Conservation (phyloP, 805 yeast genomes). For the Candida sphagnicola region DNA sequence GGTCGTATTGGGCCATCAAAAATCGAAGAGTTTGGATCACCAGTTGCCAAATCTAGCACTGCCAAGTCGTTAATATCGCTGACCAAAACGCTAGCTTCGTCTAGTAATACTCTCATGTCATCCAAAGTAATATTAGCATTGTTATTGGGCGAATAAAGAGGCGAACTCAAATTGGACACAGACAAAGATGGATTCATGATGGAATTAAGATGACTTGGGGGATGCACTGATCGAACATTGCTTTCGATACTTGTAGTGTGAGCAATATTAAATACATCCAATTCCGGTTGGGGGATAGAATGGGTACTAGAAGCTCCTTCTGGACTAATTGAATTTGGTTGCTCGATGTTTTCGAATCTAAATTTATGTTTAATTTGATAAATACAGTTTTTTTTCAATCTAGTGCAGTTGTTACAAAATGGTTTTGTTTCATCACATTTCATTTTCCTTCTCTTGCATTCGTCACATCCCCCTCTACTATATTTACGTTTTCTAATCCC, state of each 20-base stretch:
- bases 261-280: neutral
- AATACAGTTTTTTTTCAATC: conserved; percentile 28
- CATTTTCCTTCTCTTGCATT: conserved; percentile 41
- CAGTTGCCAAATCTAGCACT: conserved; percentile 9
- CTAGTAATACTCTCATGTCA: conserved; percentile 20
- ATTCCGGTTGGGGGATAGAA: no score
- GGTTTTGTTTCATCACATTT: conserved; percentile 41
- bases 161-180: neutral
- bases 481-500: conserved; percentile 33
- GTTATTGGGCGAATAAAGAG: neutral
- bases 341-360: conserved; percentile 9
- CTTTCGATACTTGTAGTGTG: neutral
- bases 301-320: neutral
- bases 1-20: neutral
- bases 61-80: conserved; percentile 27
- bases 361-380: conserved; percentile 10
- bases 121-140: neutral
- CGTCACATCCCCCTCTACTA: conserved; percentile 38
- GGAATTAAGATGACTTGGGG: neutral
- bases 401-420: conserved; percentile 31
- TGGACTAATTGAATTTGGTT: conserved; percentile 1
- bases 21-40: neutral
- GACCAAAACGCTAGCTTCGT: conserved; percentile 32
- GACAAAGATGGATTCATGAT: neutral
- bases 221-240: neutral